A percentile compares a stretch with the other conserved stretches of the same genome.
Conservation (phyloP, 768 basidiomycete genomes). For the Rhizopogon salebrosus region DNA sequence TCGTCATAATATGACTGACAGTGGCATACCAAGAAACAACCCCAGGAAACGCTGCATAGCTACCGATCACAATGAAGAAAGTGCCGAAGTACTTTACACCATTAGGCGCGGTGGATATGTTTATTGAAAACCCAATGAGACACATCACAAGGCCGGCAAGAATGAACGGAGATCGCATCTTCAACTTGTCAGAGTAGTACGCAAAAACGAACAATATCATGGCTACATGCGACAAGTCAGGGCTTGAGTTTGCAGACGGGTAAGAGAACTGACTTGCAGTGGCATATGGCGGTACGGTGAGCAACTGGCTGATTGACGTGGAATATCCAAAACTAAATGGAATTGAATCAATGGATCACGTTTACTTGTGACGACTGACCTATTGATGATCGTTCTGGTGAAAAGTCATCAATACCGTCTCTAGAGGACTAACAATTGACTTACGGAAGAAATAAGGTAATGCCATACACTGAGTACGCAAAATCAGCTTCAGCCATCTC, state of each 20-base stretch:
- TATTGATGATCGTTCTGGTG: conserved; percentile 49
- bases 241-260: not conserved
- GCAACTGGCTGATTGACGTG: conserved; percentile 51
- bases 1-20: not conserved
- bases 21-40: conserved; percentile 51
- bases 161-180: conserved; percentile 56
- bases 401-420: not conserved
- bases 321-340: conserved; percentile 49
- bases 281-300: no score
- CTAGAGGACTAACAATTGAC: conserved; percentile 18
- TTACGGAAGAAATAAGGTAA: conserved; percentile 66
- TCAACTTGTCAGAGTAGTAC: conserved; percentile 51
- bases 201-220: conserved; percentile 46
- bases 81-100: conserved; percentile 71
- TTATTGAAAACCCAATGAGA: conserved; percentile 58
- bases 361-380: conserved; percentile 19
- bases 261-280: conserved; percentile 47
- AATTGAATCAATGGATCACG: not conserved
- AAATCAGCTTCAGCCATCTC: not conserved
- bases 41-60: conserved; percentile 56
- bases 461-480: conserved; percentile 50
- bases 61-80: conserved; percentile 55
- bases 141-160: conserved; percentile 43
- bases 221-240: conserved; percentile 27
- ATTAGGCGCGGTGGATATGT: conserved; percentile 45